These are phyloP conservation scores for Saposhnikovia divaricata DNA, from an alignment of 129 eudicot genomes.

Conservation along the genomic window DNA sequence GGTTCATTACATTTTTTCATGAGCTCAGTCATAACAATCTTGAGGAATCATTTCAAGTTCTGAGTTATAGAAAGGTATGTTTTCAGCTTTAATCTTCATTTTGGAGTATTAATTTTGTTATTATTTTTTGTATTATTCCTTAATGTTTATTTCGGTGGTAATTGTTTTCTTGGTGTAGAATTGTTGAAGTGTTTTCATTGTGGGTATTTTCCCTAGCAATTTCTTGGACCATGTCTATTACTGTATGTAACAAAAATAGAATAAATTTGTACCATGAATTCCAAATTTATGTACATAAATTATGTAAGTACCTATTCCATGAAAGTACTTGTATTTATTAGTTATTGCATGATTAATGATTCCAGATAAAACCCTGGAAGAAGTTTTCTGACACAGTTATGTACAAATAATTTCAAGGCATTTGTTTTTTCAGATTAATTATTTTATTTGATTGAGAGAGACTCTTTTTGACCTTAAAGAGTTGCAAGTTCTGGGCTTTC, in stretches of 20 bases:
- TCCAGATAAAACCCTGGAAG: no score
- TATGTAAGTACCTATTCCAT: no score
- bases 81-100: neutral
- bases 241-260: neutral
- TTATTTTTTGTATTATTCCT: neutral
- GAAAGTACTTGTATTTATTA: no score
- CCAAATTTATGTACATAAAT: no score
- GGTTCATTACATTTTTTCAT: slow-evolving; percentile 41
- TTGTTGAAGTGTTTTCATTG: neutral
- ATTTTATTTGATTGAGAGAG: neutral
- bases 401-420: no score
- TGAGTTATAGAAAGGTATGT: slow-evolving; percentile 30
- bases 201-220: neutral
- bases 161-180: slow-evolving; percentile 13
- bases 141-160: slow-evolving; percentile 2
- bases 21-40: slow-evolving; percentile 26
- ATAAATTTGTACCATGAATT: no score
- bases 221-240: neutral
- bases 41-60: slow-evolving; percentile 40
- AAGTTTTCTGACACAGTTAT: no score
- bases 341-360: no score
- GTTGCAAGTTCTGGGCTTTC: slow-evolving; percentile 8
- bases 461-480: neutral
- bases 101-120: slow-evolving; percentile 2
- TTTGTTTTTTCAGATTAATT: neutral